Evolutionary conservation across 345 rosid species (phyloP).

Genomic region (Kernera saxatilis): DNA sequence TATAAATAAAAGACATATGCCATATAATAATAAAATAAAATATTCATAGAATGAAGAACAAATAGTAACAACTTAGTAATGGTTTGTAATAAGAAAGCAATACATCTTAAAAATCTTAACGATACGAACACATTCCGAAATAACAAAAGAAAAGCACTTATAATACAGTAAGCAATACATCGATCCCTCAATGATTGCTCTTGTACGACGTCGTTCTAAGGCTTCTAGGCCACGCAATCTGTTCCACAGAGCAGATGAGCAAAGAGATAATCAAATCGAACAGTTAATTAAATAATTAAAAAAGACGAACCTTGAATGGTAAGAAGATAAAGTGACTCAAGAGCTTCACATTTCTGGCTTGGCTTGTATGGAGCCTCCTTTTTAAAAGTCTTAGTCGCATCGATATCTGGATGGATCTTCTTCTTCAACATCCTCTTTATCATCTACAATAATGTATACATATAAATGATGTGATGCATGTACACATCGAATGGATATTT

Average conservation of each 20-base stretch:
- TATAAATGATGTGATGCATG: not conserved
- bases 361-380: conserved; percentile 32
- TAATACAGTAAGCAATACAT: not conserved
- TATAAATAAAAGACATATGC: not conserved
- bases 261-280: not conserved
- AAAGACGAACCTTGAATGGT: conserved; percentile 35
- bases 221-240: conserved; percentile 19
- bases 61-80: not conserved
- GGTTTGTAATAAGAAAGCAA: not conserved
- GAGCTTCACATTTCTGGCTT: conserved; percentile 26
- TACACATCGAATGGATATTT: not conserved
- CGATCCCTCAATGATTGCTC: conserved; percentile 6
- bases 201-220: not conserved
- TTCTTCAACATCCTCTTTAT: conserved; percentile 80
- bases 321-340: conserved; percentile 46
- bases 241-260: not conserved
- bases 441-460: conserved; percentile 36
- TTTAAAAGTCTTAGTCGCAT: conserved; percentile 33
- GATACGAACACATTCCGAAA: not conserved
- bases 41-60: not conserved
- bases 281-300: not conserved
- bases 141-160: not conserved
- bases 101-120: not conserved
- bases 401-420: conserved; percentile 83
- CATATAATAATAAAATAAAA: not conserved